Evolutionary conservation across 2,329 filamentous ascomycete genomes (phyloP).

Genomic region (Gnomoniopsis sp.): DNA sequence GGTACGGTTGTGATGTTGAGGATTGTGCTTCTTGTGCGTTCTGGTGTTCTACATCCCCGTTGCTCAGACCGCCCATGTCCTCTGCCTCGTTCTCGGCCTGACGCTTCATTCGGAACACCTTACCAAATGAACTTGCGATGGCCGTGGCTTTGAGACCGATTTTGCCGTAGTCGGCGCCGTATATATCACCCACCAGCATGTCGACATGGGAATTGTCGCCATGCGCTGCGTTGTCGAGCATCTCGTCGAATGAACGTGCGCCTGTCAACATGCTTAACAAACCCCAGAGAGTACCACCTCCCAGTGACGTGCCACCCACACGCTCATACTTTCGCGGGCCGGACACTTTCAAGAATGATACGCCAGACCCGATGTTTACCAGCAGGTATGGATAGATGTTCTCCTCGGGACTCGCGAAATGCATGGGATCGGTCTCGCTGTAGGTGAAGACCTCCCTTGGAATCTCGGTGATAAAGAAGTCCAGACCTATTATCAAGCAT

Average conservation of each 20-base stretch:
- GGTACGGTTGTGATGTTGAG: constrained; percentile 3
- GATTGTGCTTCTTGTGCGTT: constrained; percentile 18
- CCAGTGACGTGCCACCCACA: constrained; percentile 90
- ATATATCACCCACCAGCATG: constrained; percentile 97
- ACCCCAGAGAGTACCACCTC: constrained; percentile 97
- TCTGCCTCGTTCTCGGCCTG: constrained; percentile 77
- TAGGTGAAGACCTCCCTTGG: constrained; percentile 97
- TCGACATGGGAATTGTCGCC: constrained; percentile 94
- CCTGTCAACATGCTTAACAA: constrained; percentile 87
- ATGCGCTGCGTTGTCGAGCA: constrained; percentile 85
- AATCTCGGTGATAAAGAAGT: constrained; percentile 99
- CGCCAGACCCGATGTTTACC: constrained; percentile 96
- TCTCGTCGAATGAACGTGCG: constrained; percentile 95
- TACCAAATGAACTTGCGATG: constrained; percentile 94
- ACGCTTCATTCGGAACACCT: constrained; percentile 90
- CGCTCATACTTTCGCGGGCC: constrained; percentile 83
- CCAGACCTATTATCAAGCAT: constrained; percentile 91
- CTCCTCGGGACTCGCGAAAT: constrained; percentile 76
- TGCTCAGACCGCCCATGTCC: constrained; percentile 59
- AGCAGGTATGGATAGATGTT: constrained; percentile 91
- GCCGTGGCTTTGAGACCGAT: constrained; percentile 94
- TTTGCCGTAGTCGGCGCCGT: constrained; percentile 92
- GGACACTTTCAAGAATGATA: constrained; percentile 95
- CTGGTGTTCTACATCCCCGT: constrained; percentile 42
- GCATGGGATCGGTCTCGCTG: constrained; percentile 85